Conservation (phyloP, 75 land plant genomes). For the Pinus albicaulis region DNA sequence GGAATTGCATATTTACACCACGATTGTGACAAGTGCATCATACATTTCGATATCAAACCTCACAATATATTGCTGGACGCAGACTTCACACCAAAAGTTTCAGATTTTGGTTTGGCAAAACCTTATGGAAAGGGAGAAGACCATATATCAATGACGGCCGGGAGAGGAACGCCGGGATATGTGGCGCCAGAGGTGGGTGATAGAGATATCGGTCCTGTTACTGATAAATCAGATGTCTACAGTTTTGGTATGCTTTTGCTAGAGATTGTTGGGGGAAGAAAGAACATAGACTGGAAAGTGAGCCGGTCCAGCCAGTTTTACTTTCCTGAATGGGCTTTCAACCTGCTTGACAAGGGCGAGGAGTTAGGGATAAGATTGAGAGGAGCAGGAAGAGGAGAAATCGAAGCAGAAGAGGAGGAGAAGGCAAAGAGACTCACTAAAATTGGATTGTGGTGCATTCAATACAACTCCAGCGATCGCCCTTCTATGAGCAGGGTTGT, state of each 20-base stretch:
- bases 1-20: no score
- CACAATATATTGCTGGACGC: no score
- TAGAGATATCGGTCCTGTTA: no score
- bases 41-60: no score
- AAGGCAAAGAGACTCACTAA: constrained; percentile 5
- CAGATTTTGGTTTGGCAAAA: no score
- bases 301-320: neutral
- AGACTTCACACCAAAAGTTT: no score
- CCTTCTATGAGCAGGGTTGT: no score
- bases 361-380: neutral
- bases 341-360: neutral
- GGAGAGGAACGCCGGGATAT: constrained; percentile 28
- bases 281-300: neutral
- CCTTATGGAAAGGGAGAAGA: no score
- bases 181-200: constrained; percentile 21
- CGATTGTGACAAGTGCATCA: no score
- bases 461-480: constrained; percentile 9
- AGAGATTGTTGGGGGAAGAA: constrained; percentile 23
- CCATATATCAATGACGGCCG: no score
- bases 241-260: constrained; percentile 33
- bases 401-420: neutral
- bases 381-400: neutral
- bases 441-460: constrained; percentile 27
- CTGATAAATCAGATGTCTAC: constrained; percentile 33
- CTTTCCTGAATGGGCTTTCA: constrained; percentile 4